Evolutionary conservation across 352 stramenopile species (phyloP), one percentile per base, ranked within the genome.

Genomic region (Pythium diclinum): DNA sequence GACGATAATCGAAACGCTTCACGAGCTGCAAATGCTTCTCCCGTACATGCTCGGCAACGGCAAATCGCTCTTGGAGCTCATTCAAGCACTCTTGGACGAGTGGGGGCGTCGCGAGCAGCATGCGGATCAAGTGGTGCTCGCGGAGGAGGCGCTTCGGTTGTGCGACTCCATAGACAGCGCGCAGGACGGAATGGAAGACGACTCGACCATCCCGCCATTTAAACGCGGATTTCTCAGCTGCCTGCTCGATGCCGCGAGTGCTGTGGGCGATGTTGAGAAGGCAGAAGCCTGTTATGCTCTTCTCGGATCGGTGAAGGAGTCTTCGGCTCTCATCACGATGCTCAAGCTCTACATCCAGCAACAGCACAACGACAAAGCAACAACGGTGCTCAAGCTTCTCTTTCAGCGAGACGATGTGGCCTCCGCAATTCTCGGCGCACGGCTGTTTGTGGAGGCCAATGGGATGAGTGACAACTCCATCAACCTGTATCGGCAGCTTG

Each of bases 11-110:
- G 78, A 81, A 38, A 79, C 75, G 8, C 58, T 94, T 3, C 69
- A 85, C 32, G 85, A 94, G 30, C 63, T 94, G n/a, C 83, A 87
- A 33, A 89, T 89, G 78, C 56, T 94, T 36, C 61, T 74, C 38
- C 83, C 85, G 14, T 94, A 90, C 63, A 83, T 89, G 53, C 38
- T 52, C 14, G 68, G 72, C 4, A 88, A 81, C 53, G 66, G 61
- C 48, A 65, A 61, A 7, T 60, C 56, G 10, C 67, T 92, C 28
- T 61, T 91, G 25, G 68, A 78, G 54, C 66, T 92, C 1, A 67
- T 91, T 56, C 70, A 60, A 46, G 73, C 73, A 33, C 63, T 86
- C 10, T 81, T 81, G 55, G 75, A 88, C 53, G 74, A 73, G 34
- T 91, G 81, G 65, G 75, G 60, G 40, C 57, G 62, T 57, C 33